Conservation (phyloP, 352 stramenopile genomes). For the Phytophthora ohioensis region DNA sequence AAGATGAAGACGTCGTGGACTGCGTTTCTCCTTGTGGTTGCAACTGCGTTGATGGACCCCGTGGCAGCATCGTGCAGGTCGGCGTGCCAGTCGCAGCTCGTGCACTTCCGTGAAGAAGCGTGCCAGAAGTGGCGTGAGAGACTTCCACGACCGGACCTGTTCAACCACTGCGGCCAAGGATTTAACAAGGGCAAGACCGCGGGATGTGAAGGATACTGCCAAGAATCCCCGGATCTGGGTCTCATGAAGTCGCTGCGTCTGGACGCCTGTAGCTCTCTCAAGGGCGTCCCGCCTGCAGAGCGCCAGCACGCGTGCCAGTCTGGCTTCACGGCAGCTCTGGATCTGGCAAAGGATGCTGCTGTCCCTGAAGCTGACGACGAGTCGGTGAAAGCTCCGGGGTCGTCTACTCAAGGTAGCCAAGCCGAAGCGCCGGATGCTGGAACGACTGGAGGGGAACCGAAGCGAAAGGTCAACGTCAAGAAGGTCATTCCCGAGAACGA, state of each 20-base stretch:
- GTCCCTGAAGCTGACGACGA: conserved; percentile 12
- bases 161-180: conserved; percentile 58
- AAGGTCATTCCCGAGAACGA: conserved; percentile 38
- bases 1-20: conserved; percentile 47
- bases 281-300: conserved; percentile 47
- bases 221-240: conserved; percentile 24
- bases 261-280: conserved; percentile 52
- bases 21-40: conserved; percentile 21
- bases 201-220: conserved; percentile 53
- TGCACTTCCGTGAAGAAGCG: conserved; percentile 47
- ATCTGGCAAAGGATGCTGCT: conserved; percentile 40
- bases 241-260: conserved; percentile 50
- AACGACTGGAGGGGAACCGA: conserved; percentile 8
- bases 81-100: conserved; percentile 50
- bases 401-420: conserved; percentile 25
- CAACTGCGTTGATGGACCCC: conserved; percentile 11
- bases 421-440: conserved; percentile 16
- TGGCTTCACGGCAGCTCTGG: conserved; percentile 51
- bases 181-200: conserved; percentile 50
- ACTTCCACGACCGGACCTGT: conserved; percentile 60
- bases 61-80: conserved; percentile 38
- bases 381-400: background rate
- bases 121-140: conserved; percentile 54
- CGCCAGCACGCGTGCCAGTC: conserved; percentile 53
- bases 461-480: conserved; percentile 48